These are phyloP conservation scores for Musa troglodytarum DNA, from an alignment of 176 grass and related monocot species.

Conservation along the genomic window DNA sequence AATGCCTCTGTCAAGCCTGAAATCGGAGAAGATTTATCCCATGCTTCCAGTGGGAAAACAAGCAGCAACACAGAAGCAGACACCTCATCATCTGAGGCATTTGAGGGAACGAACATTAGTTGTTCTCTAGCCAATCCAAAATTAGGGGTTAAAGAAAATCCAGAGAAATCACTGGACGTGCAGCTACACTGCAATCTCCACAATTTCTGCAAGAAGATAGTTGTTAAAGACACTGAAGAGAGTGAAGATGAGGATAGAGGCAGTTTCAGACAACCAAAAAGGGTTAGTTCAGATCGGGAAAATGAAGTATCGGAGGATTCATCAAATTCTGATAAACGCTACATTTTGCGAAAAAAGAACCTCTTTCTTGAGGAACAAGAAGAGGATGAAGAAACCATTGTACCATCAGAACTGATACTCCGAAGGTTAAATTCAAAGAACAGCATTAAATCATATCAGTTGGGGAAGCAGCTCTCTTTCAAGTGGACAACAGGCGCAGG, in stretches of 20 bases:
- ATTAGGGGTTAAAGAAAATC: slow-evolving; percentile 10
- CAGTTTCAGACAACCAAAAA: not conserved
- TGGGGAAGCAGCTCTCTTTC: slow-evolving; percentile 66
- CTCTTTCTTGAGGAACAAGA: slow-evolving; percentile 33
- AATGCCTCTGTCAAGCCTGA: slow-evolving; percentile 12
- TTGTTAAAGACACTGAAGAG: not conserved
- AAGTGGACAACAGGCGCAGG: slow-evolving; percentile 81
- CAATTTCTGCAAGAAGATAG: not conserved
- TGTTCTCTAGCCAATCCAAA: not conserved
- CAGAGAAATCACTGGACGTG: slow-evolving; percentile 22
- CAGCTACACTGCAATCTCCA: too few species aligned
- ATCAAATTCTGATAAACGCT: not conserved
- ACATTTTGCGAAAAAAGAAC: slow-evolving; percentile 48
- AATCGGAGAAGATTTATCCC: slow-evolving; percentile 9
- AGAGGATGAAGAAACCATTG: slow-evolving; percentile 22
- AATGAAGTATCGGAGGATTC: not conserved
- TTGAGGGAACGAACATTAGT: not conserved
- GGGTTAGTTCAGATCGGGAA: not conserved
- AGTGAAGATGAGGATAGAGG: not conserved
- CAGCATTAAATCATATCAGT: slow-evolving; percentile 61
- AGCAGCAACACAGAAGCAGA: slow-evolving; percentile 7
- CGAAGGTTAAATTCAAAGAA: slow-evolving; percentile 70
- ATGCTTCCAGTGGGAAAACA: slow-evolving; percentile 3
- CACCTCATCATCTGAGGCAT: not conserved
- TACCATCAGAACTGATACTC: slow-evolving; percentile 67